These are phyloP conservation scores for Leucogyrophana mollusca DNA, from an alignment of 768 basidiomycete genomes.

Conservation along the genomic window DNA sequence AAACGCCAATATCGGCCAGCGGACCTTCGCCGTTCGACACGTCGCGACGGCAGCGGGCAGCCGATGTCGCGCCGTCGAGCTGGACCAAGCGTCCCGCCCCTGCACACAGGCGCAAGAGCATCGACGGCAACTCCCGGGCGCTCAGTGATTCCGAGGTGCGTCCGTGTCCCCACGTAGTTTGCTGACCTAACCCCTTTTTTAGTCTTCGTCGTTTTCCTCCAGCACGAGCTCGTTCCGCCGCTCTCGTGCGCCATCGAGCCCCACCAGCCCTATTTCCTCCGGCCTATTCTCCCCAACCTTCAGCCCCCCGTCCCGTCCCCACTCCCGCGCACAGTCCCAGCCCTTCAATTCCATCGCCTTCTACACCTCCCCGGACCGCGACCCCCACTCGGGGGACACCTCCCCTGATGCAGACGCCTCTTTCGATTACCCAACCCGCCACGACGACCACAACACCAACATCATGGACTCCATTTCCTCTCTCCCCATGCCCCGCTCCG, in stretches of 20 bases:
- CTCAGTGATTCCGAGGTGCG: constrained; percentile 75
- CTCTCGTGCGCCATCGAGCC: constrained; percentile 71
- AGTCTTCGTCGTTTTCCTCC: constrained; percentile 25
- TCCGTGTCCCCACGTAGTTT: background rate
- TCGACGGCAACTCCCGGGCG: constrained; percentile 54
- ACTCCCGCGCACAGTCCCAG: constrained; percentile 60
- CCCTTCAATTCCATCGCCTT: constrained; percentile 39
- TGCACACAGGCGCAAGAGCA: constrained; percentile 67
- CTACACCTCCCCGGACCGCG: constrained; percentile 40
- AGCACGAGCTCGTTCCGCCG: constrained; percentile 49
- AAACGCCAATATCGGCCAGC: constrained; percentile 40
- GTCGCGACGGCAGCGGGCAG: constrained; percentile 66
- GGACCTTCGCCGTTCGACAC: constrained; percentile 67
- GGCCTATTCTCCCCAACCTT: constrained; percentile 41
- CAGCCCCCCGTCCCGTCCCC: constrained; percentile 55
- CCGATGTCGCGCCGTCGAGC: constrained; percentile 66
- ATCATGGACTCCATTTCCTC: constrained; percentile 51
- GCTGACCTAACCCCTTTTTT: constrained; percentile 1
- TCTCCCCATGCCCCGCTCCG: constrained; percentile 56
- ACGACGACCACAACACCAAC: constrained; percentile 32
- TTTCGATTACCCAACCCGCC: constrained; percentile 36
- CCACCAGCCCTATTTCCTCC: constrained; percentile 38
- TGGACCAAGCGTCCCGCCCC: constrained; percentile 72
- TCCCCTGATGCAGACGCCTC: constrained; percentile 36
- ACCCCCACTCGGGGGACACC: constrained; percentile 29